Conservation (phyloP, 2,329 filamentous ascomycete genomes). For the Beauveria pseudobassiana region DNA sequence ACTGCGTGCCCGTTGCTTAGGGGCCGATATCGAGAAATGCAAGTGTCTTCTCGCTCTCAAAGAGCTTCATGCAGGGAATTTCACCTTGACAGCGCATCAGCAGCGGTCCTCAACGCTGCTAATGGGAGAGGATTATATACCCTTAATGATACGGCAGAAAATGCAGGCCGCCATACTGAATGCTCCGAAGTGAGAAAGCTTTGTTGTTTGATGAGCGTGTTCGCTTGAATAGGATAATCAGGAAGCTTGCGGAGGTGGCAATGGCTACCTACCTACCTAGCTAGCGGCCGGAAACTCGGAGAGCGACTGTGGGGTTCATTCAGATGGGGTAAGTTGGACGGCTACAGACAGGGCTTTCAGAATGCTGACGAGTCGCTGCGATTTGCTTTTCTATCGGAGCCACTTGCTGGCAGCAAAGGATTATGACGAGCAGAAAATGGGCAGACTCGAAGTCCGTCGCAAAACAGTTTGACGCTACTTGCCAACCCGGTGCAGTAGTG, state of each 20-base stretch:
- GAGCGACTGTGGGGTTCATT: neutral
- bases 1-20: conserved; percentile 85
- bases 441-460: too few relatives aligned
- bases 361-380: too few relatives aligned
- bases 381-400: too few relatives aligned
- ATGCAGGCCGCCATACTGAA: conserved; percentile 54
- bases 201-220: neutral
- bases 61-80: conserved; percentile 94
- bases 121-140: conserved; percentile 34
- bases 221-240: neutral
- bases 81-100: conserved; percentile 53
- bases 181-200: neutral
- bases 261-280: neutral
- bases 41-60: conserved; percentile 85
- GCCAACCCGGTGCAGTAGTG: too few relatives aligned
- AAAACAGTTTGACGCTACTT: too few relatives aligned
- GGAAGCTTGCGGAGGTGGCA: conserved; percentile 5
- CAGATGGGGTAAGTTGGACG: too few relatives aligned
- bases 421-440: too few relatives aligned
- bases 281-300: neutral
- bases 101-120: conserved; percentile 2
- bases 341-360: too few relatives aligned
- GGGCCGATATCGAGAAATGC: conserved; percentile 94
- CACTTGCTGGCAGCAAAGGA: too few relatives aligned
- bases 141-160: conserved; percentile 98